phyloP scores from a whole-genome alignment of 1,284 basidiomycete species.

The Phylloporus gajari region DNA sequence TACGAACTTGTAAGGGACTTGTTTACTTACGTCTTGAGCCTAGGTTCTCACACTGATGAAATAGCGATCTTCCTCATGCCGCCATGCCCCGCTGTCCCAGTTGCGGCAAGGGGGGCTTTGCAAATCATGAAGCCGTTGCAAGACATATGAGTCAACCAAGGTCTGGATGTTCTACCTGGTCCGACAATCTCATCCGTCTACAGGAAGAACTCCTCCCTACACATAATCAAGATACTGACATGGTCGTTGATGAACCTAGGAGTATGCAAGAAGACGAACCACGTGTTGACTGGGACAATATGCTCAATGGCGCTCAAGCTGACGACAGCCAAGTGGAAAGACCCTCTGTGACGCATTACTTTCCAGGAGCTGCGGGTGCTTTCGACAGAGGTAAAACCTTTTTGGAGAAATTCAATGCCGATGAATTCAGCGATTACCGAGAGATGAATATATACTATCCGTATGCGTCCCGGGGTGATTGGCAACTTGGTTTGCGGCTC shows the following conservation, averaged over 20 bases:
- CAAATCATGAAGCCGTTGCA: neutral
- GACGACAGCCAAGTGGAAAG: neutral
- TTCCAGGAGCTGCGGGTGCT: neutral
- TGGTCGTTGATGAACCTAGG: neutral
- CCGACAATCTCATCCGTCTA: no score
- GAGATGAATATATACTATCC: no score
- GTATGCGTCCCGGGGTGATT: no score
- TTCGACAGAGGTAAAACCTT: no score
- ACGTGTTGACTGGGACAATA: neutral
- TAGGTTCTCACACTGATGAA: neutral
- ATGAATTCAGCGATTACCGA: no score
- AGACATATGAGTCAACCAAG: slow-evolving; percentile 2
- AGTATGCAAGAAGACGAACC: no score
- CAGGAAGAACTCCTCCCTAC: neutral
- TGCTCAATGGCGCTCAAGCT: neutral
- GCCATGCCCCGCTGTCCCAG: no score
- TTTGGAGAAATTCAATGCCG: no score
- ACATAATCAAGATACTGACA: neutral
- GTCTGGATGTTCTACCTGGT: neutral
- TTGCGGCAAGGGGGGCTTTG: neutral
- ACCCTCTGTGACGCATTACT: neutral
- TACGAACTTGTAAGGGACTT: no score
- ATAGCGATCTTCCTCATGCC: neutral
- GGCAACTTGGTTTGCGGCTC: no score
- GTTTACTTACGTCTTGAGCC: no score